phyloP scores from a whole-genome alignment of 2,329 filamentous ascomycete species.

The Fusarium fujikuroi region DNA sequence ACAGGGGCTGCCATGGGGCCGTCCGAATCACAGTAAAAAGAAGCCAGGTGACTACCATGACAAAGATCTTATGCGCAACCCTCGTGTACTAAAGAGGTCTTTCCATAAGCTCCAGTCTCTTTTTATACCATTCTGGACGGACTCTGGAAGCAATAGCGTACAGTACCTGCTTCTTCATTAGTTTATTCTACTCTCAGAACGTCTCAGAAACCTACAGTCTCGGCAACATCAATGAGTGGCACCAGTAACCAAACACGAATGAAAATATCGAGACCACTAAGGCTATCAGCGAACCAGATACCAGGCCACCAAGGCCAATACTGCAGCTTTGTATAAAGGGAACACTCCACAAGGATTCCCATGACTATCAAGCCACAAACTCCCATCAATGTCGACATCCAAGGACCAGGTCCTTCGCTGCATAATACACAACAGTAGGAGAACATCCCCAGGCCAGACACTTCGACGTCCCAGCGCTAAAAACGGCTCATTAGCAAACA shows the following conservation, averaged over 20 bases:
- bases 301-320: slow-evolving; percentile 14
- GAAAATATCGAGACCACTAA: slow-evolving; percentile 17
- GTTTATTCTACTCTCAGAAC: not conserved
- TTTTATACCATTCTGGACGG: slow-evolving; percentile 6
- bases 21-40: not conserved
- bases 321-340: slow-evolving; percentile 2
- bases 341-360: slow-evolving; percentile 2
- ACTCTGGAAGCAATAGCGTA: not conserved
- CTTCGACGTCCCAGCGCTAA: slow-evolving; percentile 35
- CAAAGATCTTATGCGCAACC: not conserved
- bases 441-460: slow-evolving; percentile 33
- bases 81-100: slow-evolving; percentile 20
- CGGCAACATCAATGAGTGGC: slow-evolving; percentile 38
- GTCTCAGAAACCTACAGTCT: slow-evolving; percentile 31
- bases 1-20: not conserved
- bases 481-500: not conserved
- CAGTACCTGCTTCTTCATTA: not conserved
- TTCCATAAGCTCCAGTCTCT: not conserved
- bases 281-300: slow-evolving; percentile 34
- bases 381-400: slow-evolving; percentile 8
- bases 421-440: slow-evolving; percentile 11
- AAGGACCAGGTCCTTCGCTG: slow-evolving; percentile 1
- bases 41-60: not conserved
- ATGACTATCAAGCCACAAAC: slow-evolving; percentile 12
- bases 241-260: slow-evolving; percentile 35